Percentiles rank a stretch among this genome's conserved stretches.
phyloP scores from a whole-genome alignment of 140 eudicot species.

The Senecio squalidus region DNA sequence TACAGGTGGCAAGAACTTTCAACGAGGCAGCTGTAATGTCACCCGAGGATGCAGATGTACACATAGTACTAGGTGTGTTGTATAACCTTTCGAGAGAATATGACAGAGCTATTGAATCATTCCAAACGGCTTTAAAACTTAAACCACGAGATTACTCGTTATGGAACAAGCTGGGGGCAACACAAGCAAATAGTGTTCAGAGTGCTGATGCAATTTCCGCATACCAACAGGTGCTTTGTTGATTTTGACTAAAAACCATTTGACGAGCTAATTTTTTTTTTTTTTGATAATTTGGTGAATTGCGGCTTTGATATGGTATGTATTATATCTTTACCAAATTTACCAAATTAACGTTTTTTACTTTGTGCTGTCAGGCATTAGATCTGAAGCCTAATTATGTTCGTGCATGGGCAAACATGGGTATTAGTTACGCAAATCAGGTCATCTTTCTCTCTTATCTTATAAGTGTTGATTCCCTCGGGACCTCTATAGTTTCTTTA shows the following conservation, averaged over 20 bases:
- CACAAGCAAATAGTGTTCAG: conserved; percentile 96
- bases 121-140: conserved; percentile 82
- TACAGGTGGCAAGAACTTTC: conserved; percentile 76
- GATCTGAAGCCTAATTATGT: conserved; percentile 95
- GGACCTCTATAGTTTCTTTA: not conserved
- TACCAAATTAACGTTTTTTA: not conserved
- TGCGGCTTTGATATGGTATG: too few species aligned
- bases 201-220: conserved; percentile 92
- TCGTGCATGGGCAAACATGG: conserved; percentile 99
- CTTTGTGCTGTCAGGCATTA: conserved; percentile 54
- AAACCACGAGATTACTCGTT: conserved; percentile 94
- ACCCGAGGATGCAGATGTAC: conserved; percentile 97
- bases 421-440: conserved; percentile 97
- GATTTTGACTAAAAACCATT: too few species aligned
- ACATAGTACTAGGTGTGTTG: conserved; percentile 90
- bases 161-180: conserved; percentile 98
- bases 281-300: too few species aligned
- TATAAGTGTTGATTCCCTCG: not conserved
- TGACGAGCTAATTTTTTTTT: too few species aligned
- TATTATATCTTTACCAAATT: too few species aligned
- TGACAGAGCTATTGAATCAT: conserved; percentile 88
- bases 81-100: conserved; percentile 89
- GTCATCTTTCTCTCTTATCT: conserved; percentile 28
- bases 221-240: conserved; percentile 60
- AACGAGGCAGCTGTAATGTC: conserved; percentile 90